Evolutionary conservation across 371 early-diverging fungal species (phyloP), one percentile per base, ranked within the genome.

Genomic region (Choanephora cucurbitarum): DNA sequence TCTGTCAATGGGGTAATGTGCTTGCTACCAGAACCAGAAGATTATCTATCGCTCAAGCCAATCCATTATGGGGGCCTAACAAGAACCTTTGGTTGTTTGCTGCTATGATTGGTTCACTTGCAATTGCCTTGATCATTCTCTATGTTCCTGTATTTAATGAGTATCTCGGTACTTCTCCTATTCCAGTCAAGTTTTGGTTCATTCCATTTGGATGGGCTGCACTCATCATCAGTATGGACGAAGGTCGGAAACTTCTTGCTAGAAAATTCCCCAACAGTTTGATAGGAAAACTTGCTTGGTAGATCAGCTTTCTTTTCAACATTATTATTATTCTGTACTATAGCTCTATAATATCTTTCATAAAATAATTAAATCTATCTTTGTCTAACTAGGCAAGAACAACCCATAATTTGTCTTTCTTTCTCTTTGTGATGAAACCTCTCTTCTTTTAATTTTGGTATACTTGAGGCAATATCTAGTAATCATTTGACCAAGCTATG

Each of bases 111-210:
- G 58, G 57, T 5, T 75, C 84, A 5, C 46, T 83, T 24, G 24
- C 57, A 37, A 62, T 89, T 44, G 82, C 87, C 2, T 49, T 85
- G 11, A 61, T 90, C 17, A 72, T 86, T 43, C 71, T 86, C 13
- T 84, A 88, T 60, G 62, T 82, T 1, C 72, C 78, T 0, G 81
- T 80, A 14, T 78, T 85, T 48, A 82, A 90, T 37, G 40, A 43
- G 18, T 66, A 85, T 15, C 83, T 92, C 41, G 53, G 72, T n/a
- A 90, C 90, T 0, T 66, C 73, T n/a, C 73, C 79, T 4, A 79
- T 92, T 19, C 91, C 91, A 8, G 67, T 78, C 22, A 65, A 81
- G 69, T 87, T 75, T 62, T 92, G 89, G 87, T 80, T 88, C 57
- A 68, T 90, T 41, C 88, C 91, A 1, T 61, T 87, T 42, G 87